A percentile compares a stretch with the other conserved stretches of the same genome.
phyloP scores from a whole-genome alignment of 1,139 yeast species.

The Diutina catenulata region DNA sequence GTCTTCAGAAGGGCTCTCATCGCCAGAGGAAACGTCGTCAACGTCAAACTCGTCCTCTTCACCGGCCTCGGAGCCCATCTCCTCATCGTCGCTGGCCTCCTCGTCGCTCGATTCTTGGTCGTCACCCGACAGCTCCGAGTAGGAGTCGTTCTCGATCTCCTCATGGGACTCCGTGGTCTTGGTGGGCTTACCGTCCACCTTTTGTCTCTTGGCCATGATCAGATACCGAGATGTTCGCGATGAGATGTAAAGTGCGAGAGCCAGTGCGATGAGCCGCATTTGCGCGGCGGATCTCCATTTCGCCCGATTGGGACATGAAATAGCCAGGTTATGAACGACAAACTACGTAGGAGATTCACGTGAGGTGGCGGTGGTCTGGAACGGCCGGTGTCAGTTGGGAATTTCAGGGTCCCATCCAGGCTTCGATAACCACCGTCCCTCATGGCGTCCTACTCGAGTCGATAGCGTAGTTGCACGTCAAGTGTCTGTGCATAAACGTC shows the following conservation, averaged over 20 bases:
- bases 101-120: not conserved
- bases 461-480: too few relatives aligned
- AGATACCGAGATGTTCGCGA: not conserved
- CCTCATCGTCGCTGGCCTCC: not conserved
- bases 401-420: too few relatives aligned
- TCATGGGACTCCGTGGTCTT: constrained; percentile 7
- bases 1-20: constrained; percentile 9
- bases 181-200: constrained; percentile 9
- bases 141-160: constrained; percentile 1
- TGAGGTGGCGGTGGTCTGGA: too few relatives aligned
- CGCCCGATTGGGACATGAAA: too few relatives aligned
- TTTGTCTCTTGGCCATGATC: constrained; percentile 12
- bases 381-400: too few relatives aligned
- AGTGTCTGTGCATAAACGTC: too few relatives aligned
- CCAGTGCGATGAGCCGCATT: not conserved
- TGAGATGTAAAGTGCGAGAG: not conserved
- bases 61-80: constrained; percentile 5
- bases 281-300: too few relatives aligned
- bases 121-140: not conserved
- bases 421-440: too few relatives aligned
- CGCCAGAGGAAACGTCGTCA: constrained; percentile 6
- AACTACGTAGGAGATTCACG: too few relatives aligned
- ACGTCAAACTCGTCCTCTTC: constrained; percentile 8
- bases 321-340: too few relatives aligned
- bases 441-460: too few relatives aligned